phyloP scores from a whole-genome alignment of 768 basidiomycete genomes.

The Lentinula detonsa region DNA sequence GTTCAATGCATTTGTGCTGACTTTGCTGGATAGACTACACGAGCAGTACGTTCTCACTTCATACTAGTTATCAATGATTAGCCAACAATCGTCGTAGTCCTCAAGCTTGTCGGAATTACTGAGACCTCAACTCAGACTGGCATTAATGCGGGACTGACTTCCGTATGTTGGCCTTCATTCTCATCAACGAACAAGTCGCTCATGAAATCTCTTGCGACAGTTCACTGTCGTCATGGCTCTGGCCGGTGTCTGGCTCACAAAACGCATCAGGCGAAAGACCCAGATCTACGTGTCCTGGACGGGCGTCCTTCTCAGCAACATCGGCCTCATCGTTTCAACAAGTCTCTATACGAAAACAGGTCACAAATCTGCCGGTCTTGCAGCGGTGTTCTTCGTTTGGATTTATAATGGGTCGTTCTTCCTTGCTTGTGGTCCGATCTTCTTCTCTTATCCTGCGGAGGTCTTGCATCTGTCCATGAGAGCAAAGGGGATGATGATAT shows the following conservation, averaged over 20 bases:
- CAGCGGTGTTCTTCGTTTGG: constrained; percentile 6
- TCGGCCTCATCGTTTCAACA: constrained; percentile 3
- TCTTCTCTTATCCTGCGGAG: constrained; percentile 7
- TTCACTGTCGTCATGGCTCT: constrained; percentile 7
- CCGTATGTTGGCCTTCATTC: neutral
- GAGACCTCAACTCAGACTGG: constrained; percentile 1
- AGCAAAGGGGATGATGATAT: constrained; percentile 5
- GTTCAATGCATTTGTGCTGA: neutral
- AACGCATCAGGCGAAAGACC: constrained; percentile 1
- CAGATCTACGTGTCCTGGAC: constrained; percentile 1
- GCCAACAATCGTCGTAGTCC: neutral
- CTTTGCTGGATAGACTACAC: constrained; percentile 1
- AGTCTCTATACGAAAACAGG: neutral
- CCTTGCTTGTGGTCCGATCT: constrained; percentile 6
- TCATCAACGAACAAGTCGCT: too few species aligned
- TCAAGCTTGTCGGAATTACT: constrained; percentile 6
- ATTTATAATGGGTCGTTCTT: constrained; percentile 7
- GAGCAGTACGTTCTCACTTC: neutral
- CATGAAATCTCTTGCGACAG: neutral
- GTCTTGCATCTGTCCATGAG: constrained; percentile 5
- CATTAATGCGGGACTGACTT: constrained; percentile 7
- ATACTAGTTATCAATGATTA: neutral
- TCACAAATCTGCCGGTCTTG: constrained; percentile 2
- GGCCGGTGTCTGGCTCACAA: constrained; percentile 4
- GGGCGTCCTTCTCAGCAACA: constrained; percentile 4